A percentile compares a stretch with the other conserved stretches of the same genome.
Evolutionary conservation across 164 flowering plant species (phyloP).

Genomic region (Magnolia sinica): DNA sequence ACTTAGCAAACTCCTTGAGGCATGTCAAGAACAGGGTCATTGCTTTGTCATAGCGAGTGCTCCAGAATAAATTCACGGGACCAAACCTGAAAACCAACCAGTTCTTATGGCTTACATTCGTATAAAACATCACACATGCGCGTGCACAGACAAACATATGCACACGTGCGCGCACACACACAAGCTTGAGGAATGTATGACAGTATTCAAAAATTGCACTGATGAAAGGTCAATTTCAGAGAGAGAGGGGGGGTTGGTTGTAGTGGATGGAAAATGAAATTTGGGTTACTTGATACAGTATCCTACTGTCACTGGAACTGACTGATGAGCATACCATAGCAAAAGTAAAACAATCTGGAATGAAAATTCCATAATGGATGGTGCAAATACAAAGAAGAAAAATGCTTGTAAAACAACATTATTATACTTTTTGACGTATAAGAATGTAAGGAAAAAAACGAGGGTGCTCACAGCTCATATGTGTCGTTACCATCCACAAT

Average conservation of each 20-base stretch:
- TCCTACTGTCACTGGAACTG: too few relatives aligned
- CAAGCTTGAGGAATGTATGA: too few relatives aligned
- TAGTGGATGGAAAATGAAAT: too few relatives aligned
- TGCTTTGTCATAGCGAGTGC: constrained; percentile 97
- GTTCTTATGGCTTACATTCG: background rate
- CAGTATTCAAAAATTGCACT: too few relatives aligned
- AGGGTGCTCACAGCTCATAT: constrained; percentile 80
- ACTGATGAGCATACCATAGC: too few relatives aligned
- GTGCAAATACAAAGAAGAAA: background rate
- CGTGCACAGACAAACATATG: too few relatives aligned
- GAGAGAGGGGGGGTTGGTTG: too few relatives aligned
- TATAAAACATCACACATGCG: background rate
- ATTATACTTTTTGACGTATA: background rate
- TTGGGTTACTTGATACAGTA: too few relatives aligned
- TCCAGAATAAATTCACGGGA: constrained; percentile 98
- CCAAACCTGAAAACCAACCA: constrained; percentile 62
- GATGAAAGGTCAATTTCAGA: too few relatives aligned
- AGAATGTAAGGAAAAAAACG: background rate
- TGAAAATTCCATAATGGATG: too few relatives aligned
- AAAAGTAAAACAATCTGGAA: too few relatives aligned
- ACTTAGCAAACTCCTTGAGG: constrained; percentile 90
- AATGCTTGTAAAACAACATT: background rate
- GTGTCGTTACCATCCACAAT: constrained; percentile 81
- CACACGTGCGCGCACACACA: too few relatives aligned
- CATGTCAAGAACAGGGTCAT: constrained; percentile 88